Base-by-base conservation (phyloP, 164 flowering plant species). In the Cinnamomum chago region DNA sequence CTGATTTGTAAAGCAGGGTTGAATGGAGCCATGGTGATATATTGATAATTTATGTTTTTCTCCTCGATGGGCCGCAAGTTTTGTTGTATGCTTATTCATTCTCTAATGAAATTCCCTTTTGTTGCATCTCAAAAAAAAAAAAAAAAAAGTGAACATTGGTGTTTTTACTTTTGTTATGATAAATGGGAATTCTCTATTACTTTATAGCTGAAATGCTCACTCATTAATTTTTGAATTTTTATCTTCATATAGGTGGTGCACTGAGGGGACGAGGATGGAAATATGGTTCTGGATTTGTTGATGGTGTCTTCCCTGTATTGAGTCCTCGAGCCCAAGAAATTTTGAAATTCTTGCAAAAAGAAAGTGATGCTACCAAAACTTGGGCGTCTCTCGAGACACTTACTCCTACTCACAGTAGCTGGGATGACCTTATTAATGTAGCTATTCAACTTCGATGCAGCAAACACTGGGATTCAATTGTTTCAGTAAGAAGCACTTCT, bases 201-300 rank as follows among this genome's bases (percentile, higher is more conserved):
- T 50, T 50, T 33, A 33, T 27, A 3, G 13, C 68, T 70, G 9
- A 33, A 65, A 0, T 13, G 22, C 70, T 28, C 23, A 24, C 18
- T 35, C n/a, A 25, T 28, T 73, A 5, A 20, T 69, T 50, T 27
- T 70, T 72, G 5, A 58, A 65, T 33, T 1, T 12, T 76, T 33
- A 52, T 71, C 50, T 77, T 64, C 14, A 1, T 58, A 7, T 69
- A 92, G 97, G 94, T 76, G 98, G 97, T 71, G 82, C 94, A 40
- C 76, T 94, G 40, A 92, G 93, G 78, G 94, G 97, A 33, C 81
- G 79, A 68, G 98, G 98, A 79, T 94, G 98, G 98, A 90, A 89
- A 73, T 90, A 89, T 76, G 98, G 98, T 27, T 92, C 94, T 70
- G 98, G 98, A 9, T 94, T 94, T 75, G 90, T 92, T 15, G 97